phyloP scores from a whole-genome alignment of 129 eudicot species.

The Tagetes erecta region DNA sequence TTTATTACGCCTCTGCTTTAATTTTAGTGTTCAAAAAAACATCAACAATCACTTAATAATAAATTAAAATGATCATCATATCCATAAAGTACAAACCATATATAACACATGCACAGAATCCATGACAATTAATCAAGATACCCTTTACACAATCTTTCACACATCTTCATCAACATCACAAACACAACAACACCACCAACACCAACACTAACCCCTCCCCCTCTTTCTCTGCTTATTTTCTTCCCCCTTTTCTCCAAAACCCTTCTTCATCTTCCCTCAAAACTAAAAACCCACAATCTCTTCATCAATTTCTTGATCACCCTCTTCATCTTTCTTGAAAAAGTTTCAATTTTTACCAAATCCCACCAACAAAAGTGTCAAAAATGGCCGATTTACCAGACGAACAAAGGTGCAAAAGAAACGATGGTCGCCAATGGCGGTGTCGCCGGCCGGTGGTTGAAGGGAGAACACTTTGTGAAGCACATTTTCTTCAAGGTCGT shows the following conservation, averaged over 20 bases:
- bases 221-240: background rate
- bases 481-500: conserved; percentile 69
- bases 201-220: background rate
- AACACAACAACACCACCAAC: background rate
- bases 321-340: background rate
- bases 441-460: conserved; percentile 70
- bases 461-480: conserved; percentile 70
- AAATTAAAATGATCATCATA: too few relatives aligned
- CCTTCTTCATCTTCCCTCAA: conserved; percentile 18
- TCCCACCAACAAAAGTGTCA: background rate
- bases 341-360: background rate
- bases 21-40: too few relatives aligned
- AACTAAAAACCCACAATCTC: background rate
- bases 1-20: too few relatives aligned
- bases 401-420: conserved; percentile 64
- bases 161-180: background rate
- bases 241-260: conserved; percentile 27
- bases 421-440: conserved; percentile 90
- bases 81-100: too few relatives aligned
- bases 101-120: background rate
- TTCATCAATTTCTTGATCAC: background rate
- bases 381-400: conserved; percentile 60
- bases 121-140: background rate
- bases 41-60: too few relatives aligned
- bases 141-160: background rate